Evolutionary conservation across 2,329 filamentous ascomycete genomes (phyloP), one percentile per base, ranked within the genome.

Genomic region (Aspergillus carbonarius): DNA sequence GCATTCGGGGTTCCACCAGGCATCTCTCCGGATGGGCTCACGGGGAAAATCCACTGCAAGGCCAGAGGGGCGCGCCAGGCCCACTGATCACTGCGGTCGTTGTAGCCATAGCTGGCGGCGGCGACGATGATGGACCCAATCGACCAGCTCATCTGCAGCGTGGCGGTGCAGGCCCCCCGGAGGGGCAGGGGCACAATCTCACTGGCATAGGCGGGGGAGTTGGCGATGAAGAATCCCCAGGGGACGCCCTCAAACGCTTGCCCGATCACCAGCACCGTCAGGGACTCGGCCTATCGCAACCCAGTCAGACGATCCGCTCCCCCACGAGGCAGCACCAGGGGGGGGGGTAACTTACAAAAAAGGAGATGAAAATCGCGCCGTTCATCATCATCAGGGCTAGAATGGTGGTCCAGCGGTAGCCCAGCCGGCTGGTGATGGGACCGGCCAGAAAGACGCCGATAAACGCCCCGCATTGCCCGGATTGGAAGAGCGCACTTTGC

Each of bases 331-430:
- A 5, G 23, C 23, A 5, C 23, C 30, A n/a, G n/a, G n/a, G n/a
- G n/a, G n/a, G n/a, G n/a, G 8, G 9, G 12, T 0, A 17, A 70
- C 72, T 70, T 54, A 76, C 81, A 64, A 85, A 87, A 74, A 83
- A 87, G 65, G 83, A 85, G 62, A 85, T 68, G 66, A 87, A 84
- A 73, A 86, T 86, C 65, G 83, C 83, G 61, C 69, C 80, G 70
- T 87, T 87, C 70, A 87, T 70, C 37, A 81, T 54, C 72, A 87
- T 82, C 55, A 88, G 78, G 12, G 75, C 83, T 44, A 63, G 37
- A n/a, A 87, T 76, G 51, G 82, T 86, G 0, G 84, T 79, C 78
- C 79, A 86, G 30, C 84, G 83, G 70, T 87, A 87, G 55, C 85
- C 85, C 63, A 86, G 78, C 1, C 73, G 63, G 69, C 78, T 85